phyloP scores from a whole-genome alignment of 1,284 basidiomycete species.

The Takashimella tepidaria region DNA sequence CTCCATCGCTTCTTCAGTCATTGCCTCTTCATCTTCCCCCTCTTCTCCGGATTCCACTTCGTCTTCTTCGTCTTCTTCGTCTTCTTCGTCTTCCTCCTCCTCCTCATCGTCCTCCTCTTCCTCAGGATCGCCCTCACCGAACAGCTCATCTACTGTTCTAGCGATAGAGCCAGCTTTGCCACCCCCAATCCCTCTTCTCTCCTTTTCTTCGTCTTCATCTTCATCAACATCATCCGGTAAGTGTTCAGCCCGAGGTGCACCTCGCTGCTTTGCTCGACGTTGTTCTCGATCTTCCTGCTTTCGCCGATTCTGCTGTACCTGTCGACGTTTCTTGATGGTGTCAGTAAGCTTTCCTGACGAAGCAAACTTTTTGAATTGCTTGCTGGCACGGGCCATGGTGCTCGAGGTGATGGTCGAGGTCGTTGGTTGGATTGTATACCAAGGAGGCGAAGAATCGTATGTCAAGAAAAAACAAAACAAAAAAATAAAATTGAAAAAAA shows the following conservation, averaged over 20 bases:
- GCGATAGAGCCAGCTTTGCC: constrained; percentile 39
- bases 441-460: no score
- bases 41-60: neutral
- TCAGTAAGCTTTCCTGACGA: constrained; percentile 80
- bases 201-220: constrained; percentile 40
- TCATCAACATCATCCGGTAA: constrained; percentile 50
- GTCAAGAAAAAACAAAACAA: no score
- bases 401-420: constrained; percentile 5
- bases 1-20: constrained; percentile 61
- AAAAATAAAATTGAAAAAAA: no score
- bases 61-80: constrained; percentile 49
- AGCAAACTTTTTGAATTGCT: constrained; percentile 80
- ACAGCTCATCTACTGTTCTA: constrained; percentile 71
- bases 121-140: constrained; percentile 59
- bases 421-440: neutral
- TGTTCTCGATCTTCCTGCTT: constrained; percentile 57
- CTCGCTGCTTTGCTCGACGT: constrained; percentile 40
- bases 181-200: constrained; percentile 44
- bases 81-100: constrained; percentile 26
- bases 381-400: constrained; percentile 60
- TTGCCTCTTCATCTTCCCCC: constrained; percentile 53
- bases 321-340: constrained; percentile 69
- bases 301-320: constrained; percentile 67
- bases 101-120: constrained; percentile 59
- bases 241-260: constrained; percentile 28